Conservation (phyloP, 345 rosid genomes). For the Balakata baccata region DNA sequence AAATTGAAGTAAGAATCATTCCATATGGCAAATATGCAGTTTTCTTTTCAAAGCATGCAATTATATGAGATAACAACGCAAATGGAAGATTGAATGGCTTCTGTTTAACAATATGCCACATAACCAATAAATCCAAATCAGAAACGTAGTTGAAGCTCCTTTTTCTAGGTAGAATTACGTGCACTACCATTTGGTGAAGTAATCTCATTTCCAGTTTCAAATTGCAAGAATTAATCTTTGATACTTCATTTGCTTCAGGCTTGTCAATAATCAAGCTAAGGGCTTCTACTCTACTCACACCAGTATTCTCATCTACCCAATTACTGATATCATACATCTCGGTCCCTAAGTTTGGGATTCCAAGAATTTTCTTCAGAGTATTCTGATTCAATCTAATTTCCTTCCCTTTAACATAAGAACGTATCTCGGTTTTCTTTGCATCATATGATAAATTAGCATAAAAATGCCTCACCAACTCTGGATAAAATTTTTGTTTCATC, state of each 20-base stretch:
- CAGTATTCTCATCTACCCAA: neutral
- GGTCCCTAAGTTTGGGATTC: neutral
- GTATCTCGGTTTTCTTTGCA: neutral
- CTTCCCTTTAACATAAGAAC: conserved; percentile 5
- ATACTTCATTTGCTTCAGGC: neutral
- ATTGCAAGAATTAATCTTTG: neutral
- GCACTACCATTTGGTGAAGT: conserved; percentile 1
- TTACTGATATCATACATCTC: neutral
- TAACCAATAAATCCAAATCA: conserved; percentile 4
- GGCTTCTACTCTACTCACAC: conserved; percentile 3
- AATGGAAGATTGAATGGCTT: conserved; percentile 1
- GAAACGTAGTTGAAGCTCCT: neutral
- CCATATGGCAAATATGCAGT: neutral
- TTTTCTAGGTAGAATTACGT: conserved; percentile 2
- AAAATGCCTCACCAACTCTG: conserved; percentile 5
- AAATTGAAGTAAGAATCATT: conserved; percentile 6
- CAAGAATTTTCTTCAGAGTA: neutral
- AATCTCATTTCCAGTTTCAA: conserved; percentile 10
- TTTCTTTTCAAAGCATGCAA: conserved; percentile 9
- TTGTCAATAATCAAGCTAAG: neutral
- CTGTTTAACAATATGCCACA: conserved; percentile 5
- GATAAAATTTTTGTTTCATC: conserved; percentile 2
- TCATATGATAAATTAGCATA: conserved; percentile 3
- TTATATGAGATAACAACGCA: conserved; percentile 1
- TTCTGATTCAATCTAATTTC: conserved; percentile 2